phyloP scores from a whole-genome alignment of 176 grass and related monocot genomes.

The Leersia perrieri region DNA sequence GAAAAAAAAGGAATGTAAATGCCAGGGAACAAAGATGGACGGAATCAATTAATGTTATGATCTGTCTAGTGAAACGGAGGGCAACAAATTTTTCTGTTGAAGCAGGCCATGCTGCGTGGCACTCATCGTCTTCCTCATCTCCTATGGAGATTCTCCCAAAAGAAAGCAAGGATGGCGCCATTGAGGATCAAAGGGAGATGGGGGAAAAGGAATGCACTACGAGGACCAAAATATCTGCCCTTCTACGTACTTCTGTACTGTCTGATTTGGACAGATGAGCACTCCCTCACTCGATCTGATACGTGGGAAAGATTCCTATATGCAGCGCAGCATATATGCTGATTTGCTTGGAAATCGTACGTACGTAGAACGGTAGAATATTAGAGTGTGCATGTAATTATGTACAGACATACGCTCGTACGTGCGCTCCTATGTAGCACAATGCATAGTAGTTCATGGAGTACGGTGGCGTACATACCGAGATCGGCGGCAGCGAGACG shows the following conservation, averaged over 20 bases:
- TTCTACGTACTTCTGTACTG: not conserved
- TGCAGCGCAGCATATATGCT: not conserved
- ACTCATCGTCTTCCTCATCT: slow-evolving; percentile 1
- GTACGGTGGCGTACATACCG: slow-evolving; percentile 30
- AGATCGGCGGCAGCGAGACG: slow-evolving; percentile 44
- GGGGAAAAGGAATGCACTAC: not conserved
- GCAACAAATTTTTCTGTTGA: not conserved
- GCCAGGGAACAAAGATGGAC: not conserved
- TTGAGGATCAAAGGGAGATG: not conserved
- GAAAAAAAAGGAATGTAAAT: not conserved
- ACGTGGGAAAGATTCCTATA: not conserved
- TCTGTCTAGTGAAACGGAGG: not conserved
- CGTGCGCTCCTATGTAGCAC: no score
- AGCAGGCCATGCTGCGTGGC: not conserved
- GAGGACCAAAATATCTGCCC: not conserved
- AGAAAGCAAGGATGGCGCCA: not conserved
- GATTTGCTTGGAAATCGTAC: not conserved
- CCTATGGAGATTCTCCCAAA: not conserved
- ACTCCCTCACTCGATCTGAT: no score
- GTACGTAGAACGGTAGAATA: slow-evolving; percentile 7
- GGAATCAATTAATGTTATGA: not conserved
- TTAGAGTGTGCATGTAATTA: not conserved
- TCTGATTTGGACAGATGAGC: not conserved
- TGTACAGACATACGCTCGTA: not conserved
- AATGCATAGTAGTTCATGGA: not conserved